Base-by-base conservation (phyloP, 352 stramenopile species). In the Phytophthora macrochlamydospora region DNA sequence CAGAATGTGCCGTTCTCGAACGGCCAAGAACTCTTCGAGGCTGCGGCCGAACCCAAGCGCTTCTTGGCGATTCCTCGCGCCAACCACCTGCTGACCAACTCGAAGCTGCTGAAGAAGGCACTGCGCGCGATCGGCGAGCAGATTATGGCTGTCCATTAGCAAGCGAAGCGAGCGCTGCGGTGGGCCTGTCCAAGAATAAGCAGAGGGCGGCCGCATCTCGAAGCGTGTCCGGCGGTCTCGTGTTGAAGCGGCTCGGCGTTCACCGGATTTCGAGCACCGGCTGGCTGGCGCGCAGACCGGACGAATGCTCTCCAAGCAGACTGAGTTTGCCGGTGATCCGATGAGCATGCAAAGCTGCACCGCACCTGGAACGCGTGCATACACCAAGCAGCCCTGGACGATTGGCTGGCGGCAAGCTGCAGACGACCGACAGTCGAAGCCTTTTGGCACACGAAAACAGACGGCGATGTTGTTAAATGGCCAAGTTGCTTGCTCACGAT, bases 51-150 rank as follows among this genome's bases (percentile, higher is more conserved):
- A 53, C 85, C 83, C 8, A 91, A 91, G 68, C 67, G 58, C 6
- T 87, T 88, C 30, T 28, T 92, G 33, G 50, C 50, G 8, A 85
- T 93, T 40, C 54, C 78, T 5, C 79, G 74, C 30, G 85, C 75
- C n/a, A 93, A 92, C 69, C 85, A 93, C 75, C 43, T 93, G 74
- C 69, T 93, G 44, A 81, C 79, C 43, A 91, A 89, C 65, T 81
- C 81, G 1, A 91, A 88, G 57, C 85, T 91, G 50, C 65, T 92
- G 30, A 93, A 93, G 67, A 83, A 79, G 59, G 81, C 79, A 11
- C 44, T 90, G 48, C 63, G 72, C 48, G 83, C 73, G 46, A 85
- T 93, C 18, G 46, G 65, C 56, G 56, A 76, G 9, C 71, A 81
- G 55, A 55, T 73, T 52, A 51, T 45, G 38, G 62, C 40, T 7